These are phyloP conservation scores for Postia placenta DNA, from an alignment of 768 basidiomycete species.

Conservation along the genomic window DNA sequence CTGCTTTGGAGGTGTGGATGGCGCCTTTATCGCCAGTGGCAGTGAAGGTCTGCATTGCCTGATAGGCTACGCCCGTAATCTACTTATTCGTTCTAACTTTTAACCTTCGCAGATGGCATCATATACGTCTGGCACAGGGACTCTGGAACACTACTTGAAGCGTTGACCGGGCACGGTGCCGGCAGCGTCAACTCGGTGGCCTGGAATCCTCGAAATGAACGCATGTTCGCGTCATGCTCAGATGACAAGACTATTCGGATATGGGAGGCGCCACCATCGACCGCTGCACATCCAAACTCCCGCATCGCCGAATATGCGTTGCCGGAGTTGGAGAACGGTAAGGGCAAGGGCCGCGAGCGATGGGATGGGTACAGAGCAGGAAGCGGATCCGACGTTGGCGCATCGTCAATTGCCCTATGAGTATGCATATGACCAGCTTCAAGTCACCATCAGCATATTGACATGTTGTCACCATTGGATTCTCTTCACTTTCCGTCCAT, in stretches of 20 bases:
- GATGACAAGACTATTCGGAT: constrained; percentile 89
- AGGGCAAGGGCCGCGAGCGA: constrained; percentile 15
- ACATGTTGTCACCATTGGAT: too few species aligned
- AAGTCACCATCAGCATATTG: too few species aligned
- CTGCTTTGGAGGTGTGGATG: constrained; percentile 88
- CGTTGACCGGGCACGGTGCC: constrained; percentile 79
- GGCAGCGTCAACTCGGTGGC: constrained; percentile 94
- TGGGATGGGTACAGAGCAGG: constrained; percentile 10
- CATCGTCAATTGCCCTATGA: background rate
- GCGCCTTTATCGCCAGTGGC: constrained; percentile 87
- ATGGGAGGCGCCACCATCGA: constrained; percentile 52
- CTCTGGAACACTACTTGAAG: constrained; percentile 76
- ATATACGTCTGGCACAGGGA: constrained; percentile 96
- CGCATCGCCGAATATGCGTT: constrained; percentile 3
- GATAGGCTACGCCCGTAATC: background rate
- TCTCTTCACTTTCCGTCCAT: too few species aligned
- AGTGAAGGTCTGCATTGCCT: constrained; percentile 74
- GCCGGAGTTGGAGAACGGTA: constrained; percentile 8
- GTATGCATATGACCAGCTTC: too few species aligned
- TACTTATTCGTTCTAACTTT: background rate
- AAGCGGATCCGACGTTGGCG: constrained; percentile 9
- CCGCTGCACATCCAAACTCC: constrained; percentile 6
- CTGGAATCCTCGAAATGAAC: constrained; percentile 87
- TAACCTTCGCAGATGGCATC: constrained; percentile 59
- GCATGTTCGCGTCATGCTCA: constrained; percentile 95